Conservation (phyloP, 2,329 filamentous ascomycete genomes). For the Penicillium nordicum region DNA sequence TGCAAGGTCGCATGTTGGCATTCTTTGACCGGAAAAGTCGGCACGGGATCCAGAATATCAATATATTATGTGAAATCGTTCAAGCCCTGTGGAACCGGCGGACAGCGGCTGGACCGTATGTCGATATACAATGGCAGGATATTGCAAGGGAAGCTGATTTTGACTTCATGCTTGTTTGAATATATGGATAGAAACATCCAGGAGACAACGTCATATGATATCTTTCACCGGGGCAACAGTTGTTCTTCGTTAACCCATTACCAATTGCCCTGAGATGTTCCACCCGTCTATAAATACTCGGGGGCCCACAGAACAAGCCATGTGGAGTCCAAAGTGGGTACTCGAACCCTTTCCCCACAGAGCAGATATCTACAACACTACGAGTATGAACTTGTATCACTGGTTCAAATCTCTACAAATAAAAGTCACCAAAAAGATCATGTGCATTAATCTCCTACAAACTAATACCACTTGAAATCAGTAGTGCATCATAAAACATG, state of each 20-base stretch:
- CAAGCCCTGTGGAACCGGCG: conserved; percentile 31
- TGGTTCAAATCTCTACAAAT: not conserved
- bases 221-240: not conserved
- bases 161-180: conserved; percentile 33
- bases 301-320: not conserved
- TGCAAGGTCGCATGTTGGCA: conserved; percentile 30
- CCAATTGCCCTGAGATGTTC: not conserved
- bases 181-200: not conserved
- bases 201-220: not conserved
- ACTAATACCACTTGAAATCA: rapidly evolving
- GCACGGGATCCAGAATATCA: conserved; percentile 36
- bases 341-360: not conserved
- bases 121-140: conserved; percentile 33
- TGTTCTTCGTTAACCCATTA: not conserved
- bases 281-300: not conserved
- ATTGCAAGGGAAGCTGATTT: conserved; percentile 33
- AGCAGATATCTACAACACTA: not conserved
- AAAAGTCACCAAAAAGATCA: not conserved
- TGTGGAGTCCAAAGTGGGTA: not conserved
- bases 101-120: conserved; percentile 8
- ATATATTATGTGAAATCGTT: conserved; percentile 32
- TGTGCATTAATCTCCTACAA: not conserved
- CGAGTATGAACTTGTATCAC: not conserved
- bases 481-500: not conserved
- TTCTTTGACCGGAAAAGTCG: conserved; percentile 34